Base-by-base conservation (phyloP, 192 early-diverging fungal genomes). In the Coemansia sp. region DNA sequence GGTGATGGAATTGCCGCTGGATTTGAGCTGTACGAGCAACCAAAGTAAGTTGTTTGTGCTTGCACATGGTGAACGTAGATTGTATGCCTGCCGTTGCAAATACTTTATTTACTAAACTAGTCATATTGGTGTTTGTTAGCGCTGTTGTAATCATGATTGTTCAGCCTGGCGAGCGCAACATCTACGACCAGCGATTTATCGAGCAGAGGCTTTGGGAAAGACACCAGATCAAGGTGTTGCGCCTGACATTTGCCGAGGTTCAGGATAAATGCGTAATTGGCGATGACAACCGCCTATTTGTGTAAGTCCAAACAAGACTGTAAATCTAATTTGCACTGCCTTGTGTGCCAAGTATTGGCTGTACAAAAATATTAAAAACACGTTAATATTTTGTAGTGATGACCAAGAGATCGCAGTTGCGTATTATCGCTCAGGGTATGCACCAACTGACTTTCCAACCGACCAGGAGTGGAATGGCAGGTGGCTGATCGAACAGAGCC, bases 361-460 rank as follows among this genome's bases (percentile, higher is more conserved):
- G 9, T 14, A 14, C 33, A 35, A 35, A 14, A 9, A 2, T 9
- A 9, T 21, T 46, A 2, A 44, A 5, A 46, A 6, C 22, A n/a
- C n/a, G n/a, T n/a, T n/a, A 4, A 18, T 22, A 22, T 46, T n/a
- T 47, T 47, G 47, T 61, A 92, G 90, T 29, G 87, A 77, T 54
- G 81, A 71, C 12, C 62, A 85, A 22, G 91, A 95, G 60, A 77
- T 98, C 10, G 86, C 93, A 3, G 91, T 98, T 4, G 83, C 84
- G 2, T 98, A 98, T 70, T 97, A 85, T 67, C 84, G 96, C 30
- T 89, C 95, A 6, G 96, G 88, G 12, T 98, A 98, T 58, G 84
- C 88, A 3, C 95, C 96, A 3, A 86, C 82, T 5, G 94, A 97
- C 65, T 94, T 91, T 59, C 90, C 87, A 8, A 85, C 83, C 4